Evolutionary conservation across 2,329 filamentous ascomycete genomes (phyloP), one percentile per base, ranked within the genome.

Genomic region (Aureobasidium sp.): DNA sequence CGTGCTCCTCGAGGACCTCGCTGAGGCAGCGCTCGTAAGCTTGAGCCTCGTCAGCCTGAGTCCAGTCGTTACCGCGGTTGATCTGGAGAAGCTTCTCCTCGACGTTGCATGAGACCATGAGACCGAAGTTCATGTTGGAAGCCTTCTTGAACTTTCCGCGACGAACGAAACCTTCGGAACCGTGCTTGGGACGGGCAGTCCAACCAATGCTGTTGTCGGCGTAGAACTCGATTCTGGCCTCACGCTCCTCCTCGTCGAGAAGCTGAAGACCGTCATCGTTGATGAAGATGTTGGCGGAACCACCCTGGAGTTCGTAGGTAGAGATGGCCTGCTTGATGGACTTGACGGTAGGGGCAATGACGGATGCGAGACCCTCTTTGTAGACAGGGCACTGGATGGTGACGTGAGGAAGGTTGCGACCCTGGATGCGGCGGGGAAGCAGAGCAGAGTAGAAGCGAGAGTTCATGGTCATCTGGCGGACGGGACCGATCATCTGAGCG

Each of bases 321-420:
- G 85, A 87, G 70, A 90, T 90, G 64, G 87, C 87, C 67, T 87
- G 82, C 75, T 91, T 91, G 74, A 92, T 82, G 2, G 88, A 91
- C 68, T 85, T 85, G 68, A 92, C 83, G 0, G 89, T 93, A 7
- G 89, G 89, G 25, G 81, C 82, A 68, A 92, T 91, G 73, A 95
- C 90, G 64, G 79, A 84, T 39, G 77, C 77, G 3, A 95, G 80
- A 66, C 90, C 89, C 72, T 95, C 90, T 73, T 93, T 94, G 78
- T 94, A 95, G 0, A 95, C 89, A 5, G 90, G 90, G 72, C 89
- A 92, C 70, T 96, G 90, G 45, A 95, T 88, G 3, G 77, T 80
- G 65, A 90, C 80, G 69, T 90, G 89, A 2, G 88, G 88, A 16
- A 92, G 79, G 30, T 78, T 70, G 7, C 75, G 69, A 1, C 74